Base-by-base conservation (phyloP, 768 basidiomycete species). In the Trametes sanguinea region DNA sequence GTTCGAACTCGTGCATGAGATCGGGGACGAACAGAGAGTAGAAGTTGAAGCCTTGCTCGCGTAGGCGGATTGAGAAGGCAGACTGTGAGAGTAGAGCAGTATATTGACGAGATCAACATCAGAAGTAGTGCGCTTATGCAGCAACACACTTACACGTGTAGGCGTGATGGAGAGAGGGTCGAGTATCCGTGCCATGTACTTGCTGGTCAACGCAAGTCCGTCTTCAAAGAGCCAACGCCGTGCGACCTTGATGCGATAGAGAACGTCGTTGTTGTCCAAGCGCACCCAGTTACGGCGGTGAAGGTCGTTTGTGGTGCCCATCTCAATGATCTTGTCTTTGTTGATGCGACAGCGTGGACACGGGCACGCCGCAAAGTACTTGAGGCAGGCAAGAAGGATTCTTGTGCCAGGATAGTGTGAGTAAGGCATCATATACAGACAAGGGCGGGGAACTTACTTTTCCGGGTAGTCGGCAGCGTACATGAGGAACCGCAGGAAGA, bases 331-430 rank as follows among this genome's bases (percentile, higher is more conserved):
- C 0, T 72, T 39, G 0, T 60, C 52, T 53, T 75, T 77, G 8
- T 39, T 35, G n/a, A 76, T 61, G 0, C 73, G 57, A 57, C 80
- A 81, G 0, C 72, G 64, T 0, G 78, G 78, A 61, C 80, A 81
- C 8, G 76, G 78, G 47, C 73, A 80, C 0, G 63, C 8, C 0
- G 77, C 81, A 13, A 75, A 71, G 55, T 76, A 73, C 6, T 75
- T 70, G 2, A 82, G 76, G 6, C 70, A 69, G 0, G 77, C 71
- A 3, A 81, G 48, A 1, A 80, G 67, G 6, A 78, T 65, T 60
- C 78, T 79, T 44, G 6, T 2, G 14, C 14, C 10, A n/a, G n/a
- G n/a, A n/a, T n/a, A n/a, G n/a, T n/a, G n/a, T n/a, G n/a, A n/a
- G 27, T 37, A 6, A 10, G 35, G 5, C 35, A 37, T 37, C 35